These are phyloP conservation scores for Prunus campanulata DNA, from an alignment of 306 rosid species.

Conservation along the genomic window DNA sequence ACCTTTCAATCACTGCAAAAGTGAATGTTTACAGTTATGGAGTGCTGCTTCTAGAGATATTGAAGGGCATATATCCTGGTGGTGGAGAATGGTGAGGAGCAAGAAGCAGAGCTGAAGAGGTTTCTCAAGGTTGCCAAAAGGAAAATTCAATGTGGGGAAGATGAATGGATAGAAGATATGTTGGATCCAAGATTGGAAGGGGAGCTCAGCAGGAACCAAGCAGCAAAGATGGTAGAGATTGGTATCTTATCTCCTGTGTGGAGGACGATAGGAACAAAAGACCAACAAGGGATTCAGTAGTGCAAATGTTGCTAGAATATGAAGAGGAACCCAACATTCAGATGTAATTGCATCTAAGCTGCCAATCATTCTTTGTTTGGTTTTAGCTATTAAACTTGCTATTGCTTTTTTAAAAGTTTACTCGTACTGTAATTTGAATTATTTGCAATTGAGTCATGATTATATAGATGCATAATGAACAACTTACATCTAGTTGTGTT, in stretches of 20 bases:
- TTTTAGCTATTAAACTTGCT: too few species aligned
- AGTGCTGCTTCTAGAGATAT: conserved; percentile 42
- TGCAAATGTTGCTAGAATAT: neutral
- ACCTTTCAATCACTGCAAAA: conserved; percentile 38
- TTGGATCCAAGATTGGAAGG: neutral
- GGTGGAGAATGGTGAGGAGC: neutral
- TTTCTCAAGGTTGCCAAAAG: neutral
- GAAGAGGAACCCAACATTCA: neutral
- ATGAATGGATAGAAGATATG: neutral
- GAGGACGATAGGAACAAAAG: neutral
- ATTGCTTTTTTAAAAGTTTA: too few species aligned
- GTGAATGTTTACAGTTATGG: conserved; percentile 35
- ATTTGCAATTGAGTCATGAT: too few species aligned
- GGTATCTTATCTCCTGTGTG: neutral
- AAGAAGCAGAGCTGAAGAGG: neutral
- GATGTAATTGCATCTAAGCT: too few species aligned
- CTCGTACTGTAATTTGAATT: too few species aligned
- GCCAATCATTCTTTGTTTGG: too few species aligned
- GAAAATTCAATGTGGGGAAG: neutral
- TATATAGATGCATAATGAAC: too few species aligned
- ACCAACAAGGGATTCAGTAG: neutral
- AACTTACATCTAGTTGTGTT: too few species aligned
- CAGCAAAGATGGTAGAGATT: neutral
- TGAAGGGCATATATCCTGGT: neutral
- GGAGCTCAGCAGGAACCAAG: neutral